Base-by-base conservation (phyloP, 768 basidiomycete genomes). In the Candolleomyces efflorescens region DNA sequence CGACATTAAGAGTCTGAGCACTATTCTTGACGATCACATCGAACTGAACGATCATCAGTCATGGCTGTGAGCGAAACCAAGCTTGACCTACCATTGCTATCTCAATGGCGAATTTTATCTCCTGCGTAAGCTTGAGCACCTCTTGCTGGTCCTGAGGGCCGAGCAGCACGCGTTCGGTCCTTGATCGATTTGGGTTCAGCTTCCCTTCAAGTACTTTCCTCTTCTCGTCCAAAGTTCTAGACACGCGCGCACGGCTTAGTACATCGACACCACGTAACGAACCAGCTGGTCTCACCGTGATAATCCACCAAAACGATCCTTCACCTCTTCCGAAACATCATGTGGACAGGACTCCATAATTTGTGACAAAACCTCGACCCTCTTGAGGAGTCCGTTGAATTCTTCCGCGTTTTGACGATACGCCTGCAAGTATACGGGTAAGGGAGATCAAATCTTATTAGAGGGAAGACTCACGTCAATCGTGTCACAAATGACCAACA, bases 321-420 rank as follows among this genome's bases (percentile, higher is more conserved):
- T 37, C 23, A 26, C 10, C 15, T 37, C 32, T 27, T n/a, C 27
- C 15, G 27, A 44, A 44, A 44, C 17, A 15, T 20, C 20, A 12
- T 9, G 24, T n/a, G 50, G 50, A 27, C 50, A 37, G 36, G 50
- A 52, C 3, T 6, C 32, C 24, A 52, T 26, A 11, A 37, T 37
- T 10, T 52, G 3, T n/a, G 22, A 22, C 50, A 52, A 17, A 2
- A 52, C 17, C 7, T 52, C 50, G 3, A 52, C 23, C 32, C 50
- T 26, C n/a, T 18, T n/a, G 15, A 27, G 50, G 3, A 52, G 50
- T 18, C 10, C 20, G 13, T 81, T 79, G 53, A 81, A 69, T 51
- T 81, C 77, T 37, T 75, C 3, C 10, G 3, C 3, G 18, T 52
- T 52, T 9, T 36, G 27, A 7, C 32, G 5, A 26, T 24, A 23